Evolutionary conservation across 208 protist species (phyloP).

Genomic region (Leptomonas pyrrhocoris): DNA sequence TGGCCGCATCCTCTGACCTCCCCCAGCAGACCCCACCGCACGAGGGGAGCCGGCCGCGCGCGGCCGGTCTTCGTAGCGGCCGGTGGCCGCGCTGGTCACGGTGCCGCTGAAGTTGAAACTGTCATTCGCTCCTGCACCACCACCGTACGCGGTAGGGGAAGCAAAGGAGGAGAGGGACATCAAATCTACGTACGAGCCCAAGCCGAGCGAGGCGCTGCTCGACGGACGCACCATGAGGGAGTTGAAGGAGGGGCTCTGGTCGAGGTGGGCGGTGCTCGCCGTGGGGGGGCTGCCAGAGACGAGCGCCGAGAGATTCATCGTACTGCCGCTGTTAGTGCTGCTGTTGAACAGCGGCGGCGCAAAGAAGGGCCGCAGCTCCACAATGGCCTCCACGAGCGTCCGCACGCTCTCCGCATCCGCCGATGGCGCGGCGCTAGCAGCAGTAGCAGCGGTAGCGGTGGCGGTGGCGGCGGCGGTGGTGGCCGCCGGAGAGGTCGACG

Average conservation of each 20-base stretch:
- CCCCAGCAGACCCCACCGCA: not conserved
- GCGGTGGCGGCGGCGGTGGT: not conserved
- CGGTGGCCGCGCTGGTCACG: not conserved
- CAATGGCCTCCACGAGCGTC: slow-evolving; percentile 47
- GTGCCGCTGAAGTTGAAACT: slow-evolving; percentile 8
- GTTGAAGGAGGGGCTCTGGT: not conserved
- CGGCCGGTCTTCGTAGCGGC: slow-evolving; percentile 10
- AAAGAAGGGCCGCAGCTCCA: slow-evolving; percentile 48
- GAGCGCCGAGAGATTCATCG: slow-evolving; percentile 4
- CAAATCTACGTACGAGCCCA: slow-evolving; percentile 37
- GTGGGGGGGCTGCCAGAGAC: slow-evolving; percentile 21
- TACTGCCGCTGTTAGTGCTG: slow-evolving; percentile 7
- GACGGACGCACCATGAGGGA: slow-evolving; percentile 10
- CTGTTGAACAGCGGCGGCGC: not conserved
- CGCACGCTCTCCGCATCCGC: slow-evolving; percentile 21
- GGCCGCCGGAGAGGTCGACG: not conserved
- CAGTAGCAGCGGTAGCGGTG: not conserved
- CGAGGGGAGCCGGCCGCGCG: not conserved
- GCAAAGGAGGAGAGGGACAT: slow-evolving; percentile 34
- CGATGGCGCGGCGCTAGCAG: not conserved
- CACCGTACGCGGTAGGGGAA: not conserved
- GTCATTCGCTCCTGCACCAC: slow-evolving; percentile 3
- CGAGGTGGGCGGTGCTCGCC: slow-evolving; percentile 2
- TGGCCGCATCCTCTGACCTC: not conserved
- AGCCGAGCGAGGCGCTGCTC: slow-evolving; percentile 22